These are phyloP conservation scores for Neoboletus subvelutipes DNA, from an alignment of 768 basidiomycete species.

Conservation along the genomic window DNA sequence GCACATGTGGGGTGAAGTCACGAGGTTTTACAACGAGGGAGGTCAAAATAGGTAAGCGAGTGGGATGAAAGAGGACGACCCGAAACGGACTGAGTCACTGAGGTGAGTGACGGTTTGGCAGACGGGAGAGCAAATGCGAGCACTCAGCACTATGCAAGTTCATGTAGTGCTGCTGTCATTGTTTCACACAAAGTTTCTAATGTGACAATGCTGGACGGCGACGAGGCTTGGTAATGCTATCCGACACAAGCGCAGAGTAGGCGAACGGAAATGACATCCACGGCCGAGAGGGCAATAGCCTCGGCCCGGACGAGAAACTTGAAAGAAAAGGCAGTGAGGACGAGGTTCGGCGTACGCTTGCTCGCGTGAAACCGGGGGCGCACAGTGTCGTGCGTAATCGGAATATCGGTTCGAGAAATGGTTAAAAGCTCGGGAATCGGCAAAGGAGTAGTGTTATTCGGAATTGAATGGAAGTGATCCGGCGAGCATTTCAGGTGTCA, in stretches of 20 bases:
- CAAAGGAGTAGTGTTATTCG: background rate
- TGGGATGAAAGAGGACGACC: constrained; percentile 4
- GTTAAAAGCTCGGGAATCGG: constrained; percentile 5
- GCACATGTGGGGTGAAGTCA: constrained; percentile 30
- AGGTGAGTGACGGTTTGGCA: constrained; percentile 4
- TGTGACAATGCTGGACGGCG: background rate
- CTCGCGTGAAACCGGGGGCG: constrained; percentile 3
- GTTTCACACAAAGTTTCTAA: background rate
- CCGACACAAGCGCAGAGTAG: constrained; percentile 11
- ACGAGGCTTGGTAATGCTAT: constrained; percentile 2
- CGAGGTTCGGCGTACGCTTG: background rate
- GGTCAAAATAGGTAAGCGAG: constrained; percentile 18
- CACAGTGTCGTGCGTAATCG: background rate
- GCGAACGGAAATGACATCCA: constrained; percentile 19
- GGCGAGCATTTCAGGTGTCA: constrained; percentile 1
- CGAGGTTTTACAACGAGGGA: constrained; percentile 13
- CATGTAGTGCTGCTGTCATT: constrained; percentile 12
- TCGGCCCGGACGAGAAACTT: background rate
- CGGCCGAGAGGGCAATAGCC: background rate
- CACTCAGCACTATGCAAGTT: background rate
- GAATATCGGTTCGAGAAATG: background rate
- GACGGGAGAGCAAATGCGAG: constrained; percentile 4
- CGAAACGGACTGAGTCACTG: constrained; percentile 1
- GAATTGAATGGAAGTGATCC: background rate
- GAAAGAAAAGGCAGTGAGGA: constrained; percentile 1